phyloP scores from a whole-genome alignment of 78 protist genomes.

The slime mould (Dictyostelium discoideum) region DNA sequence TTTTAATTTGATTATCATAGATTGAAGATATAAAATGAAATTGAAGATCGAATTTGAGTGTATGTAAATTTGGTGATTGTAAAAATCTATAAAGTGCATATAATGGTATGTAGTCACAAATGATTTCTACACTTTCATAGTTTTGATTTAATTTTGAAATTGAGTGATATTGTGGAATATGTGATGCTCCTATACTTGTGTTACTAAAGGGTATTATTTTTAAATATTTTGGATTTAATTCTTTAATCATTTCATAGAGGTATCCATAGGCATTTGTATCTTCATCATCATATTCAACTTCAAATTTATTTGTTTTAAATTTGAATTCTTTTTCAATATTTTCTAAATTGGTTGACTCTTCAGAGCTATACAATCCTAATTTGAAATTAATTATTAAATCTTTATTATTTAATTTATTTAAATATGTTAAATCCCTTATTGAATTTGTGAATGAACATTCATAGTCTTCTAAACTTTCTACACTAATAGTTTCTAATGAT shows the following conservation, averaged over 20 bases:
- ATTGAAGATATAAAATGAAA: neutral
- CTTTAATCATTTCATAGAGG: neutral
- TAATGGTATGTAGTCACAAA: neutral
- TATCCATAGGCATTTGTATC: neutral
- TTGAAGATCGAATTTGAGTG: neutral
- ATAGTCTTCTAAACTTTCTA: neutral
- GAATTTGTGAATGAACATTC: neutral
- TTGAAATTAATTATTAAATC: neutral
- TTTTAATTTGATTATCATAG: neutral
- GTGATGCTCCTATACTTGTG: neutral
- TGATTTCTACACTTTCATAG: neutral
- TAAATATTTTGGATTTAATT: neutral
- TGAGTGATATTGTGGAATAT: neutral
- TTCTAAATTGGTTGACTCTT: too few species aligned
- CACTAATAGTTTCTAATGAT: neutral
- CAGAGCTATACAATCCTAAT: too few species aligned
- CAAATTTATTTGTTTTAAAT: neutral
- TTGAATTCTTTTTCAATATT: neutral
- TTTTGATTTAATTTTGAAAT: constrained; percentile 12
- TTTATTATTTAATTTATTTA: neutral
- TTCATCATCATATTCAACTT: neutral
- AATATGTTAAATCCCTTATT: neutral
- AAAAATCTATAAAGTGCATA: constrained; percentile 1
- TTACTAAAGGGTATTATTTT: too few species aligned
- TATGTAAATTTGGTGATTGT: neutral